These are phyloP conservation scores for Aureobasidium sp. DNA, from an alignment of 2,329 filamentous ascomycete genomes.

Conservation along the genomic window DNA sequence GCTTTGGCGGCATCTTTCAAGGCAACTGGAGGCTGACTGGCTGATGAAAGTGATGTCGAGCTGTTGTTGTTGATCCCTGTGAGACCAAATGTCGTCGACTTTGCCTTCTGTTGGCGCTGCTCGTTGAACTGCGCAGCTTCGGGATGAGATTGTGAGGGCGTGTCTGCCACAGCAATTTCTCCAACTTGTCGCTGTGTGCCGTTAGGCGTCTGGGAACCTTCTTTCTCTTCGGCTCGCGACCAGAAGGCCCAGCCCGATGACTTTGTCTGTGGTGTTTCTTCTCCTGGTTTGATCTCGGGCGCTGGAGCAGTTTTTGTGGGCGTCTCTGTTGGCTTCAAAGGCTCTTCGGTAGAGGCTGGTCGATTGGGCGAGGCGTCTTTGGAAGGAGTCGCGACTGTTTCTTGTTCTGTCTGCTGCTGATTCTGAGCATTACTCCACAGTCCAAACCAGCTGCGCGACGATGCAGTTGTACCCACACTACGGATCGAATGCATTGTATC, in stretches of 20 bases:
- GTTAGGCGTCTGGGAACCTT: constrained; percentile 57
- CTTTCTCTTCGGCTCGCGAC: constrained; percentile 64
- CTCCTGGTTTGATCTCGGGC: not conserved
- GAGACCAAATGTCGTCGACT: constrained; percentile 26
- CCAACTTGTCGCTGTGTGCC: constrained; percentile 62
- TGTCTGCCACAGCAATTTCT: constrained; percentile 56
- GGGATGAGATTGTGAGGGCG: constrained; percentile 54
- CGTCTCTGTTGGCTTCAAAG: constrained; percentile 15
- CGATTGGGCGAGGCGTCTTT: constrained; percentile 22
- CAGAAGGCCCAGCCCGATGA: constrained; percentile 84
- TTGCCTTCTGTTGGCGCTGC: constrained; percentile 32
- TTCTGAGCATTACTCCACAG: constrained; percentile 56
- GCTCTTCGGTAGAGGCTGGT: constrained; percentile 23
- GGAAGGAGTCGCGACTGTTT: constrained; percentile 14
- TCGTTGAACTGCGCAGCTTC: constrained; percentile 59
- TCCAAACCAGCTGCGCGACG: constrained; percentile 52
- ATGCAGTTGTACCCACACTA: constrained; percentile 15
- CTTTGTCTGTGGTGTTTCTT: constrained; percentile 34
- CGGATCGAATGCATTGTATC: constrained; percentile 6
- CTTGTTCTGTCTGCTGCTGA: constrained; percentile 33
- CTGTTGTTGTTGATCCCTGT: constrained; percentile 24
- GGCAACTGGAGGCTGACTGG: not conserved
- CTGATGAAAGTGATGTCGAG: not conserved
- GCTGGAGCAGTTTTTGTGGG: constrained; percentile 17
- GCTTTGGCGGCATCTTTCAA: constrained; percentile 3